These are phyloP conservation scores for Backusella sp. DNA, from an alignment of 192 early-diverging fungal genomes.

Conservation along the genomic window DNA sequence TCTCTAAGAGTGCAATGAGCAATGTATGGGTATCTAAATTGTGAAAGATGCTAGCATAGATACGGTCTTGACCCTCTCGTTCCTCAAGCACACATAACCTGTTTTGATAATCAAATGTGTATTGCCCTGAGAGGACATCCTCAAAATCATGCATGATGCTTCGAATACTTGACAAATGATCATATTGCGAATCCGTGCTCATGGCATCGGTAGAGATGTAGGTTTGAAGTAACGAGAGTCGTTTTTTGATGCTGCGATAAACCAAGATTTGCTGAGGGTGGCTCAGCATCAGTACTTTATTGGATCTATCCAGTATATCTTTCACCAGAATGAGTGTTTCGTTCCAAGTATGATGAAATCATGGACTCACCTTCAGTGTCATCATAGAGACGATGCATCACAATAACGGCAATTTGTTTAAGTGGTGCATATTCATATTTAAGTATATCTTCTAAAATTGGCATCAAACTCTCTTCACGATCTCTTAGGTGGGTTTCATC, in stretches of 20 bases:
- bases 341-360: too few species aligned
- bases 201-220: constrained; percentile 9
- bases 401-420: constrained; percentile 19
- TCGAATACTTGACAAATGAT: constrained; percentile 10
- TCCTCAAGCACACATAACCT: neutral
- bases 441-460: constrained; percentile 26
- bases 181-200: neutral
- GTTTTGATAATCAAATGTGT: constrained; percentile 21
- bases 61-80: constrained; percentile 4
- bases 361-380: constrained; percentile 18
- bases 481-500: constrained; percentile 13
- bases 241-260: constrained; percentile 20
- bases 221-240: constrained; percentile 8
- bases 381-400: constrained; percentile 27
- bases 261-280: constrained; percentile 24
- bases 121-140: constrained; percentile 3
- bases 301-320: constrained; percentile 22
- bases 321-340: neutral
- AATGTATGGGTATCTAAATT: constrained; percentile 18
- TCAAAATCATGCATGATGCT: constrained; percentile 10
- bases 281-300: constrained; percentile 9
- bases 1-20: constrained; percentile 7
- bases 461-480: constrained; percentile 23
- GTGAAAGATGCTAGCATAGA: constrained; percentile 14
- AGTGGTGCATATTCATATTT: constrained; percentile 26